phyloP scores from a whole-genome alignment of 1,139 yeast genomes.

The Scheffersomyces lignicola region DNA sequence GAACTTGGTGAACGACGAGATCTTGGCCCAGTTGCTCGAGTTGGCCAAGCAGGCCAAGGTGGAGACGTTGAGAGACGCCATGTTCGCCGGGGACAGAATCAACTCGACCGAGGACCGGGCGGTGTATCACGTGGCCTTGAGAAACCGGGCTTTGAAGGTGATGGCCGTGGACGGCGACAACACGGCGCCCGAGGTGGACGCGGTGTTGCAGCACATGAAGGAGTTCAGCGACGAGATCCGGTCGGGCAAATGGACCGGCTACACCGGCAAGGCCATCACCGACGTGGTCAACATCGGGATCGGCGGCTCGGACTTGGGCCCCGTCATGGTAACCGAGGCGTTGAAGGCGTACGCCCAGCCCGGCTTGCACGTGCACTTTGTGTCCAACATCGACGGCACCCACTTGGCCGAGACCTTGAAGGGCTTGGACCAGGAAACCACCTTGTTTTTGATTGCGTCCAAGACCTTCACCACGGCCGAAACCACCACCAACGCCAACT shows the following conservation, averaged over 20 bases:
- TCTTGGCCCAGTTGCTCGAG: constrained; percentile 61
- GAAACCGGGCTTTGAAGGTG: constrained; percentile 82
- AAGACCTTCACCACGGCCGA: constrained; percentile 99
- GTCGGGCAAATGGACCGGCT: constrained; percentile 95
- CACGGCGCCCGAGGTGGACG: constrained; percentile 87
- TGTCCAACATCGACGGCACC: constrained; percentile 97
- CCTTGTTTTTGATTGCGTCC: constrained; percentile 91
- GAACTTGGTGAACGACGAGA: constrained; percentile 86
- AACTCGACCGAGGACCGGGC: constrained; percentile 96
- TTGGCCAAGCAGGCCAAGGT: constrained; percentile 91
- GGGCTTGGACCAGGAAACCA: constrained; percentile 80
- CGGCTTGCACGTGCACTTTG: constrained; percentile 82
- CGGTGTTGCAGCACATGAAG: constrained; percentile 91
- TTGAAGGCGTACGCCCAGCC: constrained; percentile 83
- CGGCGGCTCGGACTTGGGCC: constrained; percentile 98
- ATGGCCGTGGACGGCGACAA: constrained; percentile 89
- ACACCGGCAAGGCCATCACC: constrained; percentile 90
- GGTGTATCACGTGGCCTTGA: constrained; percentile 92
- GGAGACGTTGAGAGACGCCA: constrained; percentile 80
- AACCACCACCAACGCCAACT: constrained; percentile 91
- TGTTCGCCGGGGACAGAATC: constrained; percentile 92
- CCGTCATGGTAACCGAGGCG: constrained; percentile 99
- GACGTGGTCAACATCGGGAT: constrained; percentile 97
- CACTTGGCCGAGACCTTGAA: constrained; percentile 91
- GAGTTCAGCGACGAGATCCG: constrained; percentile 88